phyloP scores from a whole-genome alignment of 1,139 yeast genomes.

The Yamadazyma triangularis region DNA sequence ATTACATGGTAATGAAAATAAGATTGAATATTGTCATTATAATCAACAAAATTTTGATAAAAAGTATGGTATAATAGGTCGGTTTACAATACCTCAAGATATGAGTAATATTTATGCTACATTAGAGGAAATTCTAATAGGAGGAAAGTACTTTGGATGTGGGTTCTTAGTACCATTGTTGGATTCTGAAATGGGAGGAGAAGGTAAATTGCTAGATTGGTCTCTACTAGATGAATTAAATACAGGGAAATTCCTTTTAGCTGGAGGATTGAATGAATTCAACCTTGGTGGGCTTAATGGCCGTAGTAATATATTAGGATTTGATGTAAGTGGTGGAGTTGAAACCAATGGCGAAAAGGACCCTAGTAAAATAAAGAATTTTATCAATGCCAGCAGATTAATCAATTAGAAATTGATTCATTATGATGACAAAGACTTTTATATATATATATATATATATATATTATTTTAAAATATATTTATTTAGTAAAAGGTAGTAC shows the following conservation, averaged over 20 bases:
- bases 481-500: too few relatives aligned
- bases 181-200: slow-evolving; percentile 91
- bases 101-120: slow-evolving; percentile 16
- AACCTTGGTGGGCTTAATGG: slow-evolving; percentile 55
- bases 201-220: slow-evolving; percentile 81
- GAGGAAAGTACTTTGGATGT: slow-evolving; percentile 27
- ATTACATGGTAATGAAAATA: slow-evolving; percentile 80
- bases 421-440: too few relatives aligned
- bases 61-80: slow-evolving; percentile 60
- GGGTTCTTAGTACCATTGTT: slow-evolving; percentile 49
- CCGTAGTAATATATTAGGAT: slow-evolving; percentile 63
- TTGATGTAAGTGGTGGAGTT: slow-evolving; percentile 95
- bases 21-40: slow-evolving; percentile 37
- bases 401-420: slow-evolving; percentile 2
- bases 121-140: slow-evolving; percentile 9
- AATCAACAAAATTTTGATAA: slow-evolving; percentile 10
- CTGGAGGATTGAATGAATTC: slow-evolving; percentile 83
- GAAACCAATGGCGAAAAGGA: slow-evolving; percentile 72
- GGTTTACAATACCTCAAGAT: slow-evolving; percentile 65
- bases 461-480: not conserved
- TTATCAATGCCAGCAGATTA: slow-evolving; percentile 46
- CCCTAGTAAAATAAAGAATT: slow-evolving; percentile 49
- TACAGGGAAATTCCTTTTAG: slow-evolving; percentile 57
- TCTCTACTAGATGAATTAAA: slow-evolving; percentile 23
- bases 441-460: not conserved